phyloP scores from a whole-genome alignment of 2,329 filamentous ascomycete species.

The Cryphonectria radicalis region DNA sequence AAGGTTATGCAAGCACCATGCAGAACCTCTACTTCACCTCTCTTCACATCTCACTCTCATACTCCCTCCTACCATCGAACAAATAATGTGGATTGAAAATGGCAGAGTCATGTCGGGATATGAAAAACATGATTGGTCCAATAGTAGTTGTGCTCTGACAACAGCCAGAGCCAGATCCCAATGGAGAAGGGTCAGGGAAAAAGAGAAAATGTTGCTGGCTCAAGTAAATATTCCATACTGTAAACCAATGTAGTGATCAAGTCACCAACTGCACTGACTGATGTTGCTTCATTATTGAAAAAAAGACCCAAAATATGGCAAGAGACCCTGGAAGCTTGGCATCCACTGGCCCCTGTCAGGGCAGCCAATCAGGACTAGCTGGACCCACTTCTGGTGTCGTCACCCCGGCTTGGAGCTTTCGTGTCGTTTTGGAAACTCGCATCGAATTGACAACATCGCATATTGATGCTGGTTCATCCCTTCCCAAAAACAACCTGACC shows the following conservation, averaged over 20 bases:
- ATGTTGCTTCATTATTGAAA: not conserved
- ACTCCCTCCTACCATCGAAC: not conserved
- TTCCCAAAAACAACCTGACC: not conserved
- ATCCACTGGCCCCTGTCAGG: not conserved
- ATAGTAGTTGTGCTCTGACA: not conserved
- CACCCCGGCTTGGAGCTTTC: constrained; percentile 25
- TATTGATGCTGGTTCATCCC: not conserved
- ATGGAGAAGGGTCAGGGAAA: too few species aligned
- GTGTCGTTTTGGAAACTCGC: constrained; percentile 28
- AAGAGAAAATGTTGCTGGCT: too few species aligned
- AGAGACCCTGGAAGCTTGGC: constrained; percentile 16
- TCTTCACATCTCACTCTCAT: not conserved
- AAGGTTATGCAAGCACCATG: too few species aligned
- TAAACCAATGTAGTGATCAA: not conserved
- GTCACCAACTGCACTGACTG: not conserved
- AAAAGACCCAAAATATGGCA: not conserved
- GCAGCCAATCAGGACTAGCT: constrained; percentile 16
- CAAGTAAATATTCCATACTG: not conserved
- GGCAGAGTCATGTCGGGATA: not conserved
- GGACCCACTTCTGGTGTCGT: constrained; percentile 16
- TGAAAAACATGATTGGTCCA: not conserved
- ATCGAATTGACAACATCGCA: constrained; percentile 8
- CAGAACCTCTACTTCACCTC: not conserved
- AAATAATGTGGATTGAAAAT: not conserved
- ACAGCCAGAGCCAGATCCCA: too few species aligned